These are phyloP conservation scores for Scheffersomyces illinoinensis DNA, from an alignment of 1,139 yeast genomes.

Conservation along the genomic window DNA sequence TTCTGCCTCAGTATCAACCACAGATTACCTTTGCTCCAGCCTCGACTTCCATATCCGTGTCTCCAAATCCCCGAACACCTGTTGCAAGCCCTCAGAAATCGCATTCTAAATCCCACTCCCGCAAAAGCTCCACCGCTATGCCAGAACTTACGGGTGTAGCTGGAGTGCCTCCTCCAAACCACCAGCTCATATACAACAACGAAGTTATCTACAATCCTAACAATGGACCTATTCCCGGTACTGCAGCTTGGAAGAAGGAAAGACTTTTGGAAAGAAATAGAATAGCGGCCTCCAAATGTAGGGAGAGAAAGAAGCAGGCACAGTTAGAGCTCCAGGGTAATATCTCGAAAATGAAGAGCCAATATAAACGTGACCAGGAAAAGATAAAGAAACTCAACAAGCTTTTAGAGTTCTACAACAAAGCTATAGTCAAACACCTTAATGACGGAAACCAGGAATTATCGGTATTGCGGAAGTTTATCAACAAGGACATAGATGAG, in stretches of 20 bases:
- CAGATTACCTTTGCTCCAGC: constrained; percentile 2
- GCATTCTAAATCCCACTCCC: background rate
- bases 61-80: background rate
- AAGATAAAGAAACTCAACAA: background rate
- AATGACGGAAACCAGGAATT: background rate
- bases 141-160: constrained; percentile 21
- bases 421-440: background rate
- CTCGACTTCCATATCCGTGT: background rate
- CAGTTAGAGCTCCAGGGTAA: constrained; percentile 65
- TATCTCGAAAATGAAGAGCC: constrained; percentile 31
- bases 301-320: constrained; percentile 73
- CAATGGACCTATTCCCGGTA: constrained; percentile 73
- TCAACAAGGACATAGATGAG: background rate
- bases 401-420: background rate
- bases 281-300: constrained; percentile 74
- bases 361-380: background rate
- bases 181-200: constrained; percentile 56
- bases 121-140: background rate
- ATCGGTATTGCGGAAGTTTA: background rate
- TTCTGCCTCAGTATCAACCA: constrained; percentile 2
- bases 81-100: constrained; percentile 9
- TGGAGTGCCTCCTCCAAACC: constrained; percentile 56
- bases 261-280: constrained; percentile 67
- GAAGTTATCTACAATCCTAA: constrained; percentile 65
- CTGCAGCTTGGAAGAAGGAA: constrained; percentile 78